Conservation (phyloP, 306 rosid genomes). For the Castanea crenata region DNA sequence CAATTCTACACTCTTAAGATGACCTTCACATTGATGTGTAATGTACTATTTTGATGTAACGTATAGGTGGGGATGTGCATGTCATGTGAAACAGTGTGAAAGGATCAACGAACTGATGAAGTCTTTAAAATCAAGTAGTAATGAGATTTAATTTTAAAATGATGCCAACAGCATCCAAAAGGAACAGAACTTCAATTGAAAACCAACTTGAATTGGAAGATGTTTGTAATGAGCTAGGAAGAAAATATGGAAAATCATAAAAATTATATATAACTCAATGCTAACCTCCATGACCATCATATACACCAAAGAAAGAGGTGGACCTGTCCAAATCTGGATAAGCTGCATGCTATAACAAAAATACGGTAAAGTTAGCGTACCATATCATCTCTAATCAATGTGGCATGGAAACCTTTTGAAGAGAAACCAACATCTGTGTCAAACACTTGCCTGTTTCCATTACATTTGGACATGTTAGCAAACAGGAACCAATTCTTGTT, state of each 20-base stretch:
- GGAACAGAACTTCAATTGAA: background rate
- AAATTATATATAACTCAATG: background rate
- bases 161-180: background rate
- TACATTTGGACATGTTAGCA: background rate
- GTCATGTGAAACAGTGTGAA: background rate
- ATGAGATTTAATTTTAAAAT: background rate
- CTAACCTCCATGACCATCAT: slow-evolving; percentile 98
- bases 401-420: background rate
- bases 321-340: slow-evolving; percentile 67
- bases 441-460: background rate
- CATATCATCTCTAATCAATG: background rate
- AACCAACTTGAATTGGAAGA: background rate
- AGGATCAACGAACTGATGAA: background rate
- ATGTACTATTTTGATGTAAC: too few relatives aligned
- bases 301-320: slow-evolving; percentile 92
- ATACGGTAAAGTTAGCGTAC: slow-evolving; percentile 10
- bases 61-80: background rate
- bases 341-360: slow-evolving; percentile 83
- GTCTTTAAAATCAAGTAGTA: background rate
- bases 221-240: background rate
- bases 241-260: slow-evolving; percentile 4
- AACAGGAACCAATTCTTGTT: background rate
- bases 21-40: too few relatives aligned
- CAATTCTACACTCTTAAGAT: too few relatives aligned
- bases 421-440: background rate